Conservation (phyloP, 495 filamentous ascomycete species). For the Parathielavia hyrcaniae region DNA sequence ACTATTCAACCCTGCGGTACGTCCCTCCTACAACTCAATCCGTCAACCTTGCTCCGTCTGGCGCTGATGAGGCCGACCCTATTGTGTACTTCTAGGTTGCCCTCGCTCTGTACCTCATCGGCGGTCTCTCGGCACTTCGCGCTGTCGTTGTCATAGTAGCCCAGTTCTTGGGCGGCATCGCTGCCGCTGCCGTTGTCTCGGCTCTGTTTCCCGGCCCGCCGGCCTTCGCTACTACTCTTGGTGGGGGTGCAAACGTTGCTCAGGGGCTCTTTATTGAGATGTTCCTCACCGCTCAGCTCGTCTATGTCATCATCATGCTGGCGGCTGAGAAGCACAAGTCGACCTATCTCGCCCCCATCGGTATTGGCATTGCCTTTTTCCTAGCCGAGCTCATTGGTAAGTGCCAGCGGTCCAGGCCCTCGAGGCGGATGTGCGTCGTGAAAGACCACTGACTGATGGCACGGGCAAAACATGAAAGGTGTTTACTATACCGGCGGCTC, state of each 20-base stretch:
- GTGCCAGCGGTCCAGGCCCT: constrained; percentile 4
- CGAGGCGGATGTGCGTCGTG: neutral
- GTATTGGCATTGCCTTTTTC: constrained; percentile 68
- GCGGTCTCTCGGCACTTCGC: constrained; percentile 47
- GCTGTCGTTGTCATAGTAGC: constrained; percentile 46
- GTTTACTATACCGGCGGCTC: constrained; percentile 56
- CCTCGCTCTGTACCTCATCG: constrained; percentile 52
- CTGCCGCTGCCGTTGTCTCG: constrained; percentile 51
- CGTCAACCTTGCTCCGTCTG: no score
- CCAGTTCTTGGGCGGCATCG: constrained; percentile 55
- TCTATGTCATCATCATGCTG: constrained; percentile 75
- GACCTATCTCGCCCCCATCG: constrained; percentile 72
- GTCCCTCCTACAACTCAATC: constrained; percentile 44
- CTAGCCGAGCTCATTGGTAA: constrained; percentile 56
- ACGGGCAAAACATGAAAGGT: no score
- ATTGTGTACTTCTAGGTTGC: constrained; percentile 34
- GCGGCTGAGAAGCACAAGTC: constrained; percentile 77
- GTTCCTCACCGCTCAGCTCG: constrained; percentile 70
- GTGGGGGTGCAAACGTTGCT: constrained; percentile 48
- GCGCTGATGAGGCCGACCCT: no score
- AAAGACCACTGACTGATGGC: neutral
- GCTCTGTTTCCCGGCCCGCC: constrained; percentile 58
- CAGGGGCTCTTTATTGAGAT: constrained; percentile 73
- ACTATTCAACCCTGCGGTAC: constrained; percentile 69
- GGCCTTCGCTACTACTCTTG: constrained; percentile 55